Evolutionary conservation across 108 stramenopile species (phyloP), one percentile per base, ranked within the genome.

Genomic region (Pseudonitzschia delicatissima): DNA sequence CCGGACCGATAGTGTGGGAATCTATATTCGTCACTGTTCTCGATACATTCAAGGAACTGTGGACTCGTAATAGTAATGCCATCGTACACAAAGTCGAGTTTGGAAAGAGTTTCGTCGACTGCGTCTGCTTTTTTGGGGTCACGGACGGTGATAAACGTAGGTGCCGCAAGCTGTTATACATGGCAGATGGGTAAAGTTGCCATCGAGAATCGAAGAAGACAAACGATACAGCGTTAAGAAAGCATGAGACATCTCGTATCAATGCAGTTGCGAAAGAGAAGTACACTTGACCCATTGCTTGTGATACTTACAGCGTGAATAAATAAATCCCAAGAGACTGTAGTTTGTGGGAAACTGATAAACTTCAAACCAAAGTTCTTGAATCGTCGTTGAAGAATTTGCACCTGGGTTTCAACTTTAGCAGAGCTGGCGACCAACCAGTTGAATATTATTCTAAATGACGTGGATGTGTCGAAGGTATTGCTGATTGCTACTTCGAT

Each of bases 381-480:
- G 47, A 91, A 92, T 31, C 89, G 77, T 15, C 91, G 74, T 35
- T 88, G 87, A 28, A 94, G 70, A 15, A 85, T 74, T 40, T 91
- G 85, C n/a, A 90, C 74, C 67, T 95, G 90, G 21, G 85, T 70
- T 45, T 95, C 91, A 53, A 95, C 82, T 61, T 92, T 90, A 13
- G 74, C 74, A 7, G 88, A 74, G 33, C 82, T 85, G 28, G 88
- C 89, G n/a, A 92, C 94, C 29, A 95, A 83, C 94, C 94, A 95
- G 44, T 91, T 87, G 45, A 92, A 86, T 36, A 85, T 86, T 8
- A 95, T 86, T 42, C 91, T 73, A 66, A 86, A 95, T 15, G 90
- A 84, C 17, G 87, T 72, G 9, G 71, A 35, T 26, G 94, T 88
- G 65, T 86, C 79, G 62, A 90, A 92, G 6, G 76, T 82, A 26